These are phyloP conservation scores for Fusarium burgessii DNA, from an alignment of 2,329 filamentous ascomycete genomes.

Conservation along the genomic window DNA sequence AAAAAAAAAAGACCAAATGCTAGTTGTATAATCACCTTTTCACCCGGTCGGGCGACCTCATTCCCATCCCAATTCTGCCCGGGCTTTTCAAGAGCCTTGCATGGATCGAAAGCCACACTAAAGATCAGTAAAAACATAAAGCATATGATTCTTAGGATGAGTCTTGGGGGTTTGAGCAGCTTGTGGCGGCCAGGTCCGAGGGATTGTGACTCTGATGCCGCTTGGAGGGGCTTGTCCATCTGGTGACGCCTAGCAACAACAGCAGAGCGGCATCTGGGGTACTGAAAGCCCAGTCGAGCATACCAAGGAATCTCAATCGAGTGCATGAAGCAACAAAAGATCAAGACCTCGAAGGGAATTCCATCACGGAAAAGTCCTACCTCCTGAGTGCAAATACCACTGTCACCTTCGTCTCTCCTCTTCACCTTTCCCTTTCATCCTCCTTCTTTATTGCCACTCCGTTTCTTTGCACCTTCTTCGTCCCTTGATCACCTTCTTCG, in stretches of 20 bases:
- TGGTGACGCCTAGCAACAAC: constrained; percentile 5
- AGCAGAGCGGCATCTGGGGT: constrained; percentile 2
- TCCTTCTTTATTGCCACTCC: not conserved
- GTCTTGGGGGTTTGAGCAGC: not conserved
- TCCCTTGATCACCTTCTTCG: too few species aligned
- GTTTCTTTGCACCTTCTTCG: not conserved
- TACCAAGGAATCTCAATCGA: not conserved
- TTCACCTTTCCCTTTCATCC: not conserved
- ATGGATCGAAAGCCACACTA: not conserved
- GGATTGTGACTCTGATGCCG: constrained; percentile 2
- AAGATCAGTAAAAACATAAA: not conserved
- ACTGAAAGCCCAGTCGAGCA: not conserved
- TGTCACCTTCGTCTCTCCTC: rapidly evolving
- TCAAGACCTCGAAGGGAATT: not conserved
- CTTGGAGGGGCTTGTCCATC: not conserved
- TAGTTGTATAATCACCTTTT: too few species aligned
- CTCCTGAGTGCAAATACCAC: not conserved
- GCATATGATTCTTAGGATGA: not conserved
- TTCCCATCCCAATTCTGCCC: constrained; percentile 5
- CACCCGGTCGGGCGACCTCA: too few species aligned
- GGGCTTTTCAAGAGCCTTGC: not conserved
- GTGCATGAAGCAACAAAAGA: not conserved
- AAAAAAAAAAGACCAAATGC: too few species aligned
- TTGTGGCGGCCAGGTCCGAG: not conserved
- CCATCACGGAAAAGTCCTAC: not conserved